Conservation (phyloP, 1,284 basidiomycete species). For the Ustilago cynodontis region DNA sequence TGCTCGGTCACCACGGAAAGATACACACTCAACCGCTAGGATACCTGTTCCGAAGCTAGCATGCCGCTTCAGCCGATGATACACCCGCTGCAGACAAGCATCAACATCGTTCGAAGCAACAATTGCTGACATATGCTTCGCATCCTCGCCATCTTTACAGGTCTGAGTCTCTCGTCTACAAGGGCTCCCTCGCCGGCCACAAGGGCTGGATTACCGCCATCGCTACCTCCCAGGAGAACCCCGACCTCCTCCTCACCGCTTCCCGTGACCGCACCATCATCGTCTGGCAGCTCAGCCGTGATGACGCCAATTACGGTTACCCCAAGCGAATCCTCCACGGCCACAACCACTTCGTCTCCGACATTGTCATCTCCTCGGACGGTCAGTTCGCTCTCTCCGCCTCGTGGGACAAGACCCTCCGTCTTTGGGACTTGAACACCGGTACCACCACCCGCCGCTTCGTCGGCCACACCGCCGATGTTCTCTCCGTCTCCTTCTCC, state of each 20-base stretch:
- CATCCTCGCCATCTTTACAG: slow-evolving; percentile 9
- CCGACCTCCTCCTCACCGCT: slow-evolving; percentile 95
- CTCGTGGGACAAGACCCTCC: slow-evolving; percentile 99
- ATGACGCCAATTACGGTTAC: slow-evolving; percentile 75
- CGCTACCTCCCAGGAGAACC: slow-evolving; percentile 95
- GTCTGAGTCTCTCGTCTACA: slow-evolving; percentile 67
- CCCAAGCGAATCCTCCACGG: slow-evolving; percentile 94
- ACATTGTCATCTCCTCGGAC: slow-evolving; percentile 89
- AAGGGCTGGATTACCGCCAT: slow-evolving; percentile 92
- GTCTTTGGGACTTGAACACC: slow-evolving; percentile 82
- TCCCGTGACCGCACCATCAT: slow-evolving; percentile 99
- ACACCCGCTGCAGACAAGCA: neutral
- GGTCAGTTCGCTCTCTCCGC: slow-evolving; percentile 99
- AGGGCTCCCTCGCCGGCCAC: slow-evolving; percentile 85
- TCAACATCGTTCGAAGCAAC: neutral
- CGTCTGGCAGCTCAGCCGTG: slow-evolving; percentile 98
- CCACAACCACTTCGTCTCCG: slow-evolving; percentile 99
- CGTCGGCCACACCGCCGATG: slow-evolving; percentile 97
- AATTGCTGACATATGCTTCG: slow-evolving; percentile 12
- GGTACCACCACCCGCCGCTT: slow-evolving; percentile 76
- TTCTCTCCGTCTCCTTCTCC: slow-evolving; percentile 77
- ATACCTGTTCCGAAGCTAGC: neutral
- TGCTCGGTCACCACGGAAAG: neutral
- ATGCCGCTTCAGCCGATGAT: slow-evolving; percentile 8
- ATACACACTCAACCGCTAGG: neutral